Base-by-base conservation (phyloP, 768 basidiomycete genomes). In the Tricholoma hemisulphureum region DNA sequence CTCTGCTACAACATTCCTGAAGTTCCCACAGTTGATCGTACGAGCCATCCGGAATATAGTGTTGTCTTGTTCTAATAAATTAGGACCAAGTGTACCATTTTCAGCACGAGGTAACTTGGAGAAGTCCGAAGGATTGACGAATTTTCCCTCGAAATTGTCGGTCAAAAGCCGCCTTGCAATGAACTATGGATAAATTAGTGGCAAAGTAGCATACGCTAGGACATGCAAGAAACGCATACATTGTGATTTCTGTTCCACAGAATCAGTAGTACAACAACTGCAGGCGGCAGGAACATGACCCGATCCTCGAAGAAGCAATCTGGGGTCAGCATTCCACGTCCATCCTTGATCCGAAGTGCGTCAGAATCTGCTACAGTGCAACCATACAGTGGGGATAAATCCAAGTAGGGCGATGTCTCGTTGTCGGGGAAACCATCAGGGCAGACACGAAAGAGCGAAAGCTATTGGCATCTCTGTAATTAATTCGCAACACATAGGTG, bases 341-440 rank as follows among this genome's bases (percentile, higher is more conserved):
- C 67, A 23, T 68, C 65, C 46, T 62, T 64, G 18, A 56, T 39
- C 13, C 66, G 62, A 43, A 67, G 51, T 29, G 26, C 28, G 29
- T 62, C 49, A 5, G 50, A 34, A 37, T 67, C 66, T 11, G 8
- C 32, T 11, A 59, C 51, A 23, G 49, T 59, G 14, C 23, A 29
- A n/a, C 66, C 66, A 29, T 67, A 67, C 21, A 67, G 58, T 21
- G 66, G 63, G 16, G 61, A 59, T 14, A 67, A 52, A 43, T 67
- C 66, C 9, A 67, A 58, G n/a, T 56, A 60, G 35, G 65, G 58
- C 1, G 60, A 55, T 6, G 57, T 58, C 32, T 56, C 55, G 29
- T 59, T 62, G 34, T 45, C 51, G 29, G 29, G 10, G 5, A 10
- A 31, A 31, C 5, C 51, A 18, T 51, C 26, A 20, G 23, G 13